Percentiles rank a stretch among this genome's conserved stretches.
Evolutionary conservation across 2,329 filamentous ascomycete species (phyloP).

Genomic region (Monilinia vaccinii-corymbosi): DNA sequence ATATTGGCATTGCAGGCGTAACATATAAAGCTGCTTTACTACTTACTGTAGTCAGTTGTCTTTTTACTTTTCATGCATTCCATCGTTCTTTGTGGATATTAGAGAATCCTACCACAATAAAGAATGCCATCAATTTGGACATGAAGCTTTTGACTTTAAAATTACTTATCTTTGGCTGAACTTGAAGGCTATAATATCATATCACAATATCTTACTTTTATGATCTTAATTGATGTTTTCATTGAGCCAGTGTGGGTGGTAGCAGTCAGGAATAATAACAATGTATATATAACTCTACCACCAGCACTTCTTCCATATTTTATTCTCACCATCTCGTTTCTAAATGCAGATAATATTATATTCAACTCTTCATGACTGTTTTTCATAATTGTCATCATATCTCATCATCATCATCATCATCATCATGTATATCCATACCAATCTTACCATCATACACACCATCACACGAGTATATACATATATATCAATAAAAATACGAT

Average conservation of each 20-base stretch:
- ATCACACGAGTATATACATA: too few relatives aligned
- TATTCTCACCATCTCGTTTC: too few relatives aligned
- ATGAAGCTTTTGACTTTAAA: not conserved
- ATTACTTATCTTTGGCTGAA: not conserved
- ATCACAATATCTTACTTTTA: not conserved
- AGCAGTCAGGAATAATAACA: not conserved
- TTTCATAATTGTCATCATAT: too few relatives aligned
- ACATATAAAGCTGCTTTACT: not conserved
- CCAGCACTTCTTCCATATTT: too few relatives aligned
- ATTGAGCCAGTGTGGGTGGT: not conserved
- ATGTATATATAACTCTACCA: too few relatives aligned
- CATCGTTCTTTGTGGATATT: not conserved
- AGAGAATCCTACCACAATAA: not conserved
- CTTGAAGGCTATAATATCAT: not conserved
- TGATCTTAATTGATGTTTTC: not conserved
- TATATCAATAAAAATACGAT: too few relatives aligned
- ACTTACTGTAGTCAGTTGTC: not conserved
- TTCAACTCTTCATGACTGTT: too few relatives aligned
- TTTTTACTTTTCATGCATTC: not conserved
- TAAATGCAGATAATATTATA: too few relatives aligned
- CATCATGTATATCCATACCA: too few relatives aligned
- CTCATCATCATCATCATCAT: too few relatives aligned
- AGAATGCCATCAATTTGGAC: not conserved
- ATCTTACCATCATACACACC: too few relatives aligned
- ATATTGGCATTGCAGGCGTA: constrained; percentile 11